These are phyloP conservation scores for Pichia nakasei DNA, from an alignment of 805 yeast genomes.

Conservation along the genomic window DNA sequence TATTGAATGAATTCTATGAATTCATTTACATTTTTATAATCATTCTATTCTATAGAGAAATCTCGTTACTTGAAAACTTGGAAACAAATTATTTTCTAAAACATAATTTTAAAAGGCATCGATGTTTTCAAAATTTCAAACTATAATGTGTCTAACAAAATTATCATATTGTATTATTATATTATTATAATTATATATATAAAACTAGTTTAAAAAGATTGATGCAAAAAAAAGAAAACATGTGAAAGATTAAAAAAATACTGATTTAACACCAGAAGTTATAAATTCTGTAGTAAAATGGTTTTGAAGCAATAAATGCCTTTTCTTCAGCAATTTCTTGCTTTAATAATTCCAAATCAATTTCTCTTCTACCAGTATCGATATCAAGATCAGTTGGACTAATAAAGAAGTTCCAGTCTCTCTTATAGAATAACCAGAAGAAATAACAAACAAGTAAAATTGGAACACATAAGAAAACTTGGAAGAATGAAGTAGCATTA, in stretches of 20 bases:
- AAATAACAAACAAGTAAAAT: constrained; percentile 43
- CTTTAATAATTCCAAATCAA: constrained; percentile 44
- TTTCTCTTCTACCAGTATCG: constrained; percentile 52
- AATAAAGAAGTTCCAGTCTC: constrained; percentile 37
- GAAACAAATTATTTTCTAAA: too few species aligned
- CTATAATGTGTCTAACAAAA: too few species aligned
- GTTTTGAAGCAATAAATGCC: constrained; percentile 36
- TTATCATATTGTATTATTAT: too few species aligned
- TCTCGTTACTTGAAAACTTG: too few species aligned
- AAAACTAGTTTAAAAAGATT: too few species aligned
- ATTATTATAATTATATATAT: neutral
- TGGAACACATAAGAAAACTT: constrained; percentile 54
- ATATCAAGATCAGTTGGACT: constrained; percentile 44
- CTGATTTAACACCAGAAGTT: constrained; percentile 42
- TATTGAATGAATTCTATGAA: too few species aligned
- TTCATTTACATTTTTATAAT: too few species aligned
- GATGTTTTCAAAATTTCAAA: too few species aligned
- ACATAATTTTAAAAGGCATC: too few species aligned
- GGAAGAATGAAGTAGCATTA: constrained; percentile 49
- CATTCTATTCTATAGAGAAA: too few species aligned
- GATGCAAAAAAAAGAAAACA: neutral
- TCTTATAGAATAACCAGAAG: constrained; percentile 27
- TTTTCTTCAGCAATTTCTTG: constrained; percentile 50
- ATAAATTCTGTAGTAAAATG: constrained; percentile 39
- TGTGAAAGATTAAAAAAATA: too few species aligned